Evolutionary conservation across 441 rosid genomes (phyloP), one percentile per base, ranked within the genome.

Genomic region (Mallotus repandus): DNA sequence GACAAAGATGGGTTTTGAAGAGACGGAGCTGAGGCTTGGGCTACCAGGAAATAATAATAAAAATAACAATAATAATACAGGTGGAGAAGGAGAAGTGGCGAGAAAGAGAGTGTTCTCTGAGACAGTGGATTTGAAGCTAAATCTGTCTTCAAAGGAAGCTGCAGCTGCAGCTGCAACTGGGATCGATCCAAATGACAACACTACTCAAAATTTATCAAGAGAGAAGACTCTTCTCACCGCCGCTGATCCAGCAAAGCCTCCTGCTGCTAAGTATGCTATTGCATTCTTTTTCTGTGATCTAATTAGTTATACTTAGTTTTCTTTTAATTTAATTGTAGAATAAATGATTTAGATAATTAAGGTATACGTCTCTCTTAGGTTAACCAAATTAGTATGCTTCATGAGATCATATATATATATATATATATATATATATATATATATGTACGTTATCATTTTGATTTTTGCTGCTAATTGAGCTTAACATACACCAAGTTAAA

Each of bases 11-110:
- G 64, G 77, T 7, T 80, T 78, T 53, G 91, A 81, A 52, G 98
- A 89, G 82, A 91, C 97, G 18, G 98, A 93, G 81, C 86, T 94
- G 66, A 86, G 93, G 81, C 90, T 94, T 54, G 97, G 98, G 69
- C 78, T 93, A 76, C 96, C 97, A 9, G 96, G 96, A 9, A 82
- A 82, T 66, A 14, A 4, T 50, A 14, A 12, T 9, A 29, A 25
- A 25, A 25, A 25, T 25, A 25, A 4, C 25, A 53, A 32, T 56
- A 57, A 13, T 43, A 21, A 13, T 57, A 29, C 49, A 2, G 32
- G 32, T 7, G 38, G 10, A 3, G 74, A 65, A 65, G 81, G 62
- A 45, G 84, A 71, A 18, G 74, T 64, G 14, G 71, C 63, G 1
- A 88, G 92, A 77, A 93, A 93, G 81, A 88, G 96, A 89, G 89